Conservation (phyloP, 345 rosid species). For the Populus pruinosa region DNA sequence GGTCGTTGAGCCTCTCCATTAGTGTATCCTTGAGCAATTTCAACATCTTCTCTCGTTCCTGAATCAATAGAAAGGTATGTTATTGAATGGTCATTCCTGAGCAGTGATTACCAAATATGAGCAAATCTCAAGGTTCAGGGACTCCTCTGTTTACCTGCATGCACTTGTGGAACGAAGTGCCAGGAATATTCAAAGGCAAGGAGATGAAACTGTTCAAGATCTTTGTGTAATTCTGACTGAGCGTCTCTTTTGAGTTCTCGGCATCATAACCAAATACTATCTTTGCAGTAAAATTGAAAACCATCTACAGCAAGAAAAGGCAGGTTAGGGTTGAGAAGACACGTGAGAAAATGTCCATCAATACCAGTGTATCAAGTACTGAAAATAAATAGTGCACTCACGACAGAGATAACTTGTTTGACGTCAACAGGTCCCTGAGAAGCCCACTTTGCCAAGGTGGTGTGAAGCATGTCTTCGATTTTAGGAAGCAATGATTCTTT, state of each 20-base stretch:
- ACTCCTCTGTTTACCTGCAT: constrained; percentile 21
- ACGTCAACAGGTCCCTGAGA: background rate
- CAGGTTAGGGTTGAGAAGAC: background rate
- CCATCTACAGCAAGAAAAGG: constrained; percentile 18
- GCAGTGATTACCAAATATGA: background rate
- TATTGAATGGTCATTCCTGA: background rate
- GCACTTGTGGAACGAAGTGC: constrained; percentile 37
- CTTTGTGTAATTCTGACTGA: constrained; percentile 14
- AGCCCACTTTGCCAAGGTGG: constrained; percentile 3
- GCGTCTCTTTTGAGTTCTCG: constrained; percentile 1
- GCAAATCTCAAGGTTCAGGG: background rate
- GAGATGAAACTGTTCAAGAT: constrained; percentile 20
- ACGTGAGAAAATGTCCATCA: background rate
- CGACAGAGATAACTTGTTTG: constrained; percentile 4
- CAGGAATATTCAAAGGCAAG: constrained; percentile 36
- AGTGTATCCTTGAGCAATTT: constrained; percentile 4
- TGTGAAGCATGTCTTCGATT: constrained; percentile 14
- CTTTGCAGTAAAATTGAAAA: constrained; percentile 23
- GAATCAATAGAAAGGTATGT: background rate
- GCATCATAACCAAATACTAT: constrained; percentile 21
- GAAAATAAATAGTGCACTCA: background rate
- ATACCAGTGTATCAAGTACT: too few relatives aligned
- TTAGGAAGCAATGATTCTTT: constrained; percentile 11
- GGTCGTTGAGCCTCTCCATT: constrained; percentile 14
- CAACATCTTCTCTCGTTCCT: constrained; percentile 16